Conservation (phyloP, 495 filamentous ascomycete species). For the Talaromyces ruber region DNA sequence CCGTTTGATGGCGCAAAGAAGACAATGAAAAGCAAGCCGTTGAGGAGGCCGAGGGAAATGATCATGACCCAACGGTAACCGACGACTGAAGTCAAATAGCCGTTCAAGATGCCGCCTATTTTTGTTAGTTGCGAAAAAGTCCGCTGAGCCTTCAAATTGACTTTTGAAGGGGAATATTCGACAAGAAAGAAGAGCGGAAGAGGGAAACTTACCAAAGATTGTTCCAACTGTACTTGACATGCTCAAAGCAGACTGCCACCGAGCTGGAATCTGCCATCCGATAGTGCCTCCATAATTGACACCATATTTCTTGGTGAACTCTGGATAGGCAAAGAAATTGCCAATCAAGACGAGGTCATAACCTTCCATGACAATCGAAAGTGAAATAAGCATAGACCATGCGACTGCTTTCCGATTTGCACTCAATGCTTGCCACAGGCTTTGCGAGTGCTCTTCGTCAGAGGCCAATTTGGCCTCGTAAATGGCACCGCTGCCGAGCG, state of each 20-base stretch:
- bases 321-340: conserved; percentile 29
- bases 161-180: not conserved
- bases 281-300: conserved; percentile 11
- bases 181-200: not conserved
- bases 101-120: conserved; percentile 26
- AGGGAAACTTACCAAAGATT: conserved; percentile 19
- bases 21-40: conserved; percentile 43
- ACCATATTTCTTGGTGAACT: conserved; percentile 31
- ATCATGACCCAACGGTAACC: conserved; percentile 38
- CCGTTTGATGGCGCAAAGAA: conserved; percentile 38
- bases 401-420: conserved; percentile 39
- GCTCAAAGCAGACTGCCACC: conserved; percentile 27
- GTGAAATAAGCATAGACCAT: conserved; percentile 39
- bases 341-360: conserved; percentile 40
- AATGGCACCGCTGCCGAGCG: conserved; percentile 9
- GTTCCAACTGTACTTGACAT: conserved; percentile 26
- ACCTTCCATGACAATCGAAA: conserved; percentile 43
- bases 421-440: conserved; percentile 22
- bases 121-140: not conserved
- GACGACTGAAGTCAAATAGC: conserved; percentile 35
- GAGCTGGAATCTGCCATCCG: conserved; percentile 22
- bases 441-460: conserved; percentile 24
- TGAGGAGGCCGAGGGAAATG: conserved; percentile 32
- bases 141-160: not conserved
- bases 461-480: conserved; percentile 24